Conservation (phyloP, 805 yeast genomes). For the Kodamaea hsintzibuensis region DNA sequence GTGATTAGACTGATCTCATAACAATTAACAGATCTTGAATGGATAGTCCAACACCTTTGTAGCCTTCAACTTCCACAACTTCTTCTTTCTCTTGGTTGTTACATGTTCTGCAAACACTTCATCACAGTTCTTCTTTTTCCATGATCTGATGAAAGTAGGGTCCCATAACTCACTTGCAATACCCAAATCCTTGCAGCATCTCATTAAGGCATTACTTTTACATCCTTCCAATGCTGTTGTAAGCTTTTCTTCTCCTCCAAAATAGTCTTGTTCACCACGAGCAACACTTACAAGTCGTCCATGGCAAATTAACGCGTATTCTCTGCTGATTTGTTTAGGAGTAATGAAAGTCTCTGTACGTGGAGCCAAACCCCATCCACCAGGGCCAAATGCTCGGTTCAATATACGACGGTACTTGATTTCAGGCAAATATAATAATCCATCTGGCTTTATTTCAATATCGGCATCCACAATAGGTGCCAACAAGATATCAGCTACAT, state of each 20-base stretch:
- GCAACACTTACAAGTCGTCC: constrained; percentile 91
- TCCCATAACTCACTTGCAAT: constrained; percentile 98
- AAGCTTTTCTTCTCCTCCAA: constrained; percentile 74
- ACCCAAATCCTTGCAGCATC: constrained; percentile 97
- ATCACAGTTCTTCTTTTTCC: constrained; percentile 57
- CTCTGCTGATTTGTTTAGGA: constrained; percentile 75
- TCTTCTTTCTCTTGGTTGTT: constrained; percentile 79
- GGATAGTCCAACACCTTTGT: constrained; percentile 86
- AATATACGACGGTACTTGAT: constrained; percentile 90
- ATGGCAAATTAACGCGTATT: constrained; percentile 82
- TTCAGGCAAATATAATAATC: constrained; percentile 87
- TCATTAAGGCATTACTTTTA: constrained; percentile 93
- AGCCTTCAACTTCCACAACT: constrained; percentile 83
- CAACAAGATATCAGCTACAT: constrained; percentile 58
- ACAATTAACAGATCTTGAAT: constrained; percentile 44
- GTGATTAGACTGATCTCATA: neutral
- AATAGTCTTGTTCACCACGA: constrained; percentile 94
- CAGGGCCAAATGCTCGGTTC: constrained; percentile 94
- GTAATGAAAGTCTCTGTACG: constrained; percentile 82
- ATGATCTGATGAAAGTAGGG: constrained; percentile 70
- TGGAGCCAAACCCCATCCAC: constrained; percentile 98
- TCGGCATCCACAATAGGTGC: constrained; percentile 68
- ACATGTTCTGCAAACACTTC: constrained; percentile 85
- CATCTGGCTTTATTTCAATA: constrained; percentile 95
- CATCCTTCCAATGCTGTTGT: constrained; percentile 98